Percentiles rank a stretch among this genome's conserved stretches.
These are phyloP conservation scores for Cryphonectria nitschkei DNA, from an alignment of 2,329 filamentous ascomycete species.

Conservation along the genomic window DNA sequence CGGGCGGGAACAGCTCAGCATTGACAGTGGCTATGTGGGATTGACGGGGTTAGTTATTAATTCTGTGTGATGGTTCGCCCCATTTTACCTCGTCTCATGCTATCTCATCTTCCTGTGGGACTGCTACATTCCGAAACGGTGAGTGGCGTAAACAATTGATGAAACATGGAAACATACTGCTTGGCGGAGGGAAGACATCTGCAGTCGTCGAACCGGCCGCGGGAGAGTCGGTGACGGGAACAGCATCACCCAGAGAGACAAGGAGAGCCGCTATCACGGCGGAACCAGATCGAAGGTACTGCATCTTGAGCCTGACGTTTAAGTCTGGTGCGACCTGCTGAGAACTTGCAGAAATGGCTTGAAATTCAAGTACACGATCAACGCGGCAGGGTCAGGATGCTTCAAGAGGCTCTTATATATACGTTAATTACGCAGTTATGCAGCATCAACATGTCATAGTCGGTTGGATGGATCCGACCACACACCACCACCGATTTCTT, in stretches of 20 bases:
- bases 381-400: background rate
- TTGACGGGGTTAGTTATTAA: background rate
- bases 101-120: background rate
- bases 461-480: background rate
- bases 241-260: constrained; percentile 8
- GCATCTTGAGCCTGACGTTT: constrained; percentile 13
- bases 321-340: background rate
- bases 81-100: background rate
- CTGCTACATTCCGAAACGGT: background rate
- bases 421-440: background rate
- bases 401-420: background rate
- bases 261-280: constrained; percentile 4
- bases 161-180: constrained; percentile 31
- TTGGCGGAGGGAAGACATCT: constrained; percentile 31
- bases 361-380: background rate
- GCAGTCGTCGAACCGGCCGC: constrained; percentile 27
- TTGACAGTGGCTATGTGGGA: constrained; percentile 36
- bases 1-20: constrained; percentile 37
- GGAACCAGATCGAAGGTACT: background rate
- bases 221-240: constrained; percentile 22
- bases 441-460: background rate
- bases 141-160: no score
- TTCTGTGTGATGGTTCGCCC: background rate
- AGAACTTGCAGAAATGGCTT: background rate
- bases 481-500: background rate